phyloP scores from a whole-genome alignment of 2,329 filamentous ascomycete species.

The Fusarium mundagurra region DNA sequence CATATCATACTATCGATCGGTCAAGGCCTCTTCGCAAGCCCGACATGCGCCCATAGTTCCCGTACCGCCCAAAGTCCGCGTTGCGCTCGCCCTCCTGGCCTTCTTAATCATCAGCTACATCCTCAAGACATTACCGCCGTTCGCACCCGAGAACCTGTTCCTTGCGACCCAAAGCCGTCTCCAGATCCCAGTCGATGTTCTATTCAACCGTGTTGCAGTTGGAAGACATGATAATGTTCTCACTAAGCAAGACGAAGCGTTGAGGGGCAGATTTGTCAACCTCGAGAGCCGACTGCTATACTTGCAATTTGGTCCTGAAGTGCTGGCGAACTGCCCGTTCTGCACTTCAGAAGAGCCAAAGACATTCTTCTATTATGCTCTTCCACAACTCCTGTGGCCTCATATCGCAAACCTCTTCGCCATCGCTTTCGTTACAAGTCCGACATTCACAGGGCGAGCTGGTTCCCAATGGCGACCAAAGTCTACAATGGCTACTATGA shows the following conservation, averaged over 20 bases:
- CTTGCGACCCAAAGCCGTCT: slow-evolving; percentile 79
- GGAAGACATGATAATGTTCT: slow-evolving; percentile 61
- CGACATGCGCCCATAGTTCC: slow-evolving; percentile 63
- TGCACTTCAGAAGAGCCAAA: slow-evolving; percentile 76
- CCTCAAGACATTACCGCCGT: slow-evolving; percentile 71
- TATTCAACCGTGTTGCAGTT: slow-evolving; percentile 78
- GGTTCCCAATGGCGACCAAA: slow-evolving; percentile 74
- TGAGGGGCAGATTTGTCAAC: slow-evolving; percentile 75
- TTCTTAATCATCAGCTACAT: slow-evolving; percentile 56
- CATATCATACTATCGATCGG: slow-evolving; percentile 70
- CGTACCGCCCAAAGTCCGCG: slow-evolving; percentile 61
- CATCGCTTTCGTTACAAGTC: slow-evolving; percentile 78
- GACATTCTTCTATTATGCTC: slow-evolving; percentile 82
- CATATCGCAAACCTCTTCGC: slow-evolving; percentile 81
- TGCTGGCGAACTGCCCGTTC: slow-evolving; percentile 81
- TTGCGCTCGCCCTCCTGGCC: slow-evolving; percentile 70
- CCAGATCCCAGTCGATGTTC: slow-evolving; percentile 83
- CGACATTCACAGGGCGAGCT: slow-evolving; percentile 69
- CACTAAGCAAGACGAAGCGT: slow-evolving; percentile 67
- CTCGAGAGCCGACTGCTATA: slow-evolving; percentile 82
- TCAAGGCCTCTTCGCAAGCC: slow-evolving; percentile 55
- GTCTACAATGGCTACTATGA: slow-evolving; percentile 71
- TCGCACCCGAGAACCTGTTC: slow-evolving; percentile 86
- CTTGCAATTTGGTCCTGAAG: slow-evolving; percentile 80
- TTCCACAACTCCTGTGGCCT: slow-evolving; percentile 77